Evolutionary conservation across 768 basidiomycete species (phyloP).

Genomic region (Russula lepida): DNA sequence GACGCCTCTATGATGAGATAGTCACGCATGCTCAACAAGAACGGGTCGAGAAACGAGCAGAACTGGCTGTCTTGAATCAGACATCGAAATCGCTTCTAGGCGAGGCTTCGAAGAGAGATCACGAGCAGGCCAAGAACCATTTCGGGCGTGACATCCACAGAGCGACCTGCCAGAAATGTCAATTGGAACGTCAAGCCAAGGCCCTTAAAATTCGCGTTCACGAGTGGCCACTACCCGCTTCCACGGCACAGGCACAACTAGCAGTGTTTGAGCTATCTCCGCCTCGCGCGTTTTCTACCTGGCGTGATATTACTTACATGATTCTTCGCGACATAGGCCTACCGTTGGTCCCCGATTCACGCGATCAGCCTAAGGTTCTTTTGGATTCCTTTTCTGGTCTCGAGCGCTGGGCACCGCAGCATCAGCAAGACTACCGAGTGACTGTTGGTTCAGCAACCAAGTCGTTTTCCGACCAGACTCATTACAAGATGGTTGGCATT

Average conservation of each 20-base stretch:
- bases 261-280: conserved; percentile 11
- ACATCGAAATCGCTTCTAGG: not conserved
- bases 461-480: not conserved
- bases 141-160: not conserved
- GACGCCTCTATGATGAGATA: not conserved
- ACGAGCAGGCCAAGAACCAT: not conserved
- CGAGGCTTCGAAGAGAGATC: not conserved
- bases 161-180: conserved; percentile 2
- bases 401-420: not conserved
- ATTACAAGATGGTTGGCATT: conserved; percentile 2
- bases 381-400: conserved; percentile 8
- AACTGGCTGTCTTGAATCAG: not conserved
- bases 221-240: conserved; percentile 12
- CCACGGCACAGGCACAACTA: not conserved
- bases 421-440: not conserved
- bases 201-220: conserved; percentile 1
- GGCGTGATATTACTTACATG: conserved; percentile 12
- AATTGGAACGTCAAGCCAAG: not conserved
- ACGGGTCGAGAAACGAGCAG: not conserved
- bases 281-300: conserved; percentile 8
- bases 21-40: not conserved
- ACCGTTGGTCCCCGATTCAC: not conserved
- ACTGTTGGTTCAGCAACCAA: conserved; percentile 10
- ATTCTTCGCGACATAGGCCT: conserved; percentile 10
- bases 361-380: not conserved